Conservation (phyloP, 352 stramenopile species). For the Phytopythium sindhum region DNA sequence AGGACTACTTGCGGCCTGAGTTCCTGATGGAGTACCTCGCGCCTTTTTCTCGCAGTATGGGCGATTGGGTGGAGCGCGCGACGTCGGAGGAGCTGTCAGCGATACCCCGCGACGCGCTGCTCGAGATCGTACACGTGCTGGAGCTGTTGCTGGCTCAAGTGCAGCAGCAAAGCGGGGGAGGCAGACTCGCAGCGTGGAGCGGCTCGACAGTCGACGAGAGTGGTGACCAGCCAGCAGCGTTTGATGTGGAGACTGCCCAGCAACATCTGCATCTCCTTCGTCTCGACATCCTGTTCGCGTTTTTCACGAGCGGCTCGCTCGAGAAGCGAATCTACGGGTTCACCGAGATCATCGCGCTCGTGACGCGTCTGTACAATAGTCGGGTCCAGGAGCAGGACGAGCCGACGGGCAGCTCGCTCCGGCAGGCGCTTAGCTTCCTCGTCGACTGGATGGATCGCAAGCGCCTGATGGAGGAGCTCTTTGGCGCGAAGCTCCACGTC, state of each 20-base stretch:
- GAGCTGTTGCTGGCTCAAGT: conserved; percentile 44
- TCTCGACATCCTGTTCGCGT: conserved; percentile 49
- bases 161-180: conserved; percentile 13
- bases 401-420: conserved; percentile 20
- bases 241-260: conserved; percentile 11
- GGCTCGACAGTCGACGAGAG: neutral
- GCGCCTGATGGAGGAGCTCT: conserved; percentile 42
- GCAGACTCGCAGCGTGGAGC: neutral
- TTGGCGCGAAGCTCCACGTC: conserved; percentile 62
- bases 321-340: conserved; percentile 76
- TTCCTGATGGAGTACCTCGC: conserved; percentile 45
- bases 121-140: conserved; percentile 60
- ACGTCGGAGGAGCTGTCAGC: conserved; percentile 25
- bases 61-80: conserved; percentile 23
- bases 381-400: conserved; percentile 29
- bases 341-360: conserved; percentile 50
- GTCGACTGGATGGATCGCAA: conserved; percentile 51
- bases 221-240: neutral
- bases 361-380: conserved; percentile 42
- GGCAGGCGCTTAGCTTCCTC: conserved; percentile 23
- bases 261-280: conserved; percentile 39
- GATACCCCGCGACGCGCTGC: conserved; percentile 39
- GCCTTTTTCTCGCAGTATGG: conserved; percentile 25
- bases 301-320: conserved; percentile 50
- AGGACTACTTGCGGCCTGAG: conserved; percentile 37